Evolutionary conservation across 108 stramenopile species (phyloP), one percentile per base, ranked within the genome.

Genomic region (Pseudonitzschia pungens): DNA sequence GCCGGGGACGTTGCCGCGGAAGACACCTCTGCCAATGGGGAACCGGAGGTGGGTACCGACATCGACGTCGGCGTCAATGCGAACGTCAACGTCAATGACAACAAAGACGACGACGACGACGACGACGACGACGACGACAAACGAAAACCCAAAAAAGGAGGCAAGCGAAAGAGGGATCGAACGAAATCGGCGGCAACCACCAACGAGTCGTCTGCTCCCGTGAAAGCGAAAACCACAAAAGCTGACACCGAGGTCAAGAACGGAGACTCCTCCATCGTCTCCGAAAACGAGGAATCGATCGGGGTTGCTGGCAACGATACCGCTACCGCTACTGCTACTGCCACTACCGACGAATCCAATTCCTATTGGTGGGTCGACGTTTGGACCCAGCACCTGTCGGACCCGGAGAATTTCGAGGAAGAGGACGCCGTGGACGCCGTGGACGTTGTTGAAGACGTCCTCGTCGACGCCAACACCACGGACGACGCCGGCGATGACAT

Each of bases 361-460:
- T 54, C 69, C 11, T 41, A 70, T 16, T 77, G 76, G 76, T 77
- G 76, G 76, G 64, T 71, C 2, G 70, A 71, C 36, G 31, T 77
- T 28, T 66, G 76, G 76, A 70, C 59, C 5, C 69, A 77, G 57
- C 70, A 64, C 44, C 28, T 77, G 18, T 58, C 66, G 18, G 63
- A 70, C 26, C 52, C 44, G 27, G 58, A 60, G 42, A 58, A 62
- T 20, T 8, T 44, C n/a, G 58, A 71, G 32, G 71, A 45, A 63
- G 51, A 65, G 16, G 66, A 68, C 11, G 48, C 18, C 9, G 65
- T 4, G 27, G 68, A 63, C 21, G 50, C 48, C 45, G 22, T 29
- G 9, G 73, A 74, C n/a, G 54, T 41, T 15, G 59, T 29, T n/a
- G 24, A 36, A n/a, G 65, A 54, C n/a, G 11, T 20, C 18, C 27